Base-by-base conservation (phyloP, 805 yeast species). In the Spathaspora hagerdaliae region DNA sequence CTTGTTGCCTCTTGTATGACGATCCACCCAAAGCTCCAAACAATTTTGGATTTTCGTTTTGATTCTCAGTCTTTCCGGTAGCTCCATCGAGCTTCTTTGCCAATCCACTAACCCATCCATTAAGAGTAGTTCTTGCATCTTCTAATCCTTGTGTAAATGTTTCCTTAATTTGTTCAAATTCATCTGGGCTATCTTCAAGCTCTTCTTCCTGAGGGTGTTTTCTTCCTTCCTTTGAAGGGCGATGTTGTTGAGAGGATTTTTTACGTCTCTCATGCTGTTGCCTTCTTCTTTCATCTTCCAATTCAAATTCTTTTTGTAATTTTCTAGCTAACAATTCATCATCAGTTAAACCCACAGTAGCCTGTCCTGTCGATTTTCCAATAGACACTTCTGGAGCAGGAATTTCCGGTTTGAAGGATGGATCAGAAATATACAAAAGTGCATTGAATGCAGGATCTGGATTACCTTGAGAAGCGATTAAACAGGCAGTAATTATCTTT, bases 371-470 rank as follows among this genome's bases (percentile, higher is more conserved):
- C 5, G 24, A 19, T 19, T 19, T 19, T 19, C 24, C 24, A 19
- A 19, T 19, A 19, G 24, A 19, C 24, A 11, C 32, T 29, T 29
- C 40, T 12, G 51, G 47, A 10, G 27, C 52, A 27, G 79, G 81
- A 39, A 78, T 70, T 49, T 76, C 79, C 11, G 83, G 81, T 49
- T 75, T 75, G 49, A 74, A 73, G 3, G 73, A 61, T 8, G 92
- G 92, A 64, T 91, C 97, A 13, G 87, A 82, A 44, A 88, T 67
- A 54, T 78, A 88, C 48, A 92, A 71, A 56, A 91, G 70, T 0
- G 97, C 97, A 62, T 85, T 86, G 71, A 92, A 92, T 1, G 97
- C 96, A 1, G 87, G 83, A 55, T 89, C 97, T 38, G 88, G 61
- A 40, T 77, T 73, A 27, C 96, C 96, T 40, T 76, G 79, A 14